These are phyloP conservation scores for Ophiocordyceps robertsii DNA, from an alignment of 2,329 filamentous ascomycete species.

Conservation along the genomic window DNA sequence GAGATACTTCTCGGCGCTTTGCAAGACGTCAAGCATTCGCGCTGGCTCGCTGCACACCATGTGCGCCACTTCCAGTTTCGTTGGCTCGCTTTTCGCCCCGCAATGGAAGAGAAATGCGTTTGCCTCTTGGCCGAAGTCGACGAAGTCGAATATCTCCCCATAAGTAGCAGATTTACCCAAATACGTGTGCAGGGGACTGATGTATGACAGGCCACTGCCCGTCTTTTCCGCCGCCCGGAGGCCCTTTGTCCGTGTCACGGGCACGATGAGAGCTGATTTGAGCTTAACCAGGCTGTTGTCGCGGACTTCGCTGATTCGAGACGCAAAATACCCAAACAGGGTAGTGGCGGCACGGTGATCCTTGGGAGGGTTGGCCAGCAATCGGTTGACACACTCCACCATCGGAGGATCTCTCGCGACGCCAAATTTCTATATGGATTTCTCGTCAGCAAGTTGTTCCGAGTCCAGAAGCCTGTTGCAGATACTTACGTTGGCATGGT, in stretches of 20 bases:
- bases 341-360: slow-evolving; percentile 51
- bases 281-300: slow-evolving; percentile 46
- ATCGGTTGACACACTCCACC: slow-evolving; percentile 56
- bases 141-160: slow-evolving; percentile 89
- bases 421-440: slow-evolving; percentile 54
- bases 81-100: slow-evolving; percentile 85
- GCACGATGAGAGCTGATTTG: slow-evolving; percentile 56
- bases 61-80: slow-evolving; percentile 68
- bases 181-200: slow-evolving; percentile 65
- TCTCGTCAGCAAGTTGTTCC: slow-evolving; percentile 2
- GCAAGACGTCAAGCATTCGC: slow-evolving; percentile 65
- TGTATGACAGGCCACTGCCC: slow-evolving; percentile 16
- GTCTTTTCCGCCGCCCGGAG: slow-evolving; percentile 26
- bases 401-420: slow-evolving; percentile 75
- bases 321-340: slow-evolving; percentile 74
- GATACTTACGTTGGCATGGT: slow-evolving; percentile 52
- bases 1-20: slow-evolving; percentile 75
- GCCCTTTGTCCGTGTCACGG: slow-evolving; percentile 32
- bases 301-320: slow-evolving; percentile 60
- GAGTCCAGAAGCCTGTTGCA: neutral
- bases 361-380: slow-evolving; percentile 60
- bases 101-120: slow-evolving; percentile 82
- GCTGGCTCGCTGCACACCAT: slow-evolving; percentile 77
- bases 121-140: slow-evolving; percentile 79
- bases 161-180: slow-evolving; percentile 60